Evolutionary conservation across 768 basidiomycete genomes (phyloP).

Genomic region (Auricularia heimuer): DNA sequence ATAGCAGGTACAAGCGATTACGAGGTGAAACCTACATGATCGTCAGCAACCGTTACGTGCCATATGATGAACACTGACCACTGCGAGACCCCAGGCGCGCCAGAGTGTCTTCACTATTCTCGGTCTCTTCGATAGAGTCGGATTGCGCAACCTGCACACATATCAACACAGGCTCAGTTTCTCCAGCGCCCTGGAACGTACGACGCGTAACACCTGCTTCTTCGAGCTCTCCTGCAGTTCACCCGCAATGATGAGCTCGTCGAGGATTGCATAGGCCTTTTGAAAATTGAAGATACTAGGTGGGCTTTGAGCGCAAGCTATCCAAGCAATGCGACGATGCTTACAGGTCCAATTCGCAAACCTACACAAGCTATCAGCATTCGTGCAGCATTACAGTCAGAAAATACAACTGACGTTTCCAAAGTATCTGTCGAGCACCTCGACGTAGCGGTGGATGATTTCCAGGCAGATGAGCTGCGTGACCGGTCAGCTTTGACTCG

Average conservation of each 20-base stretch:
- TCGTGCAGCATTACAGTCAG: conserved; percentile 3
- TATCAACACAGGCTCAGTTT: neutral
- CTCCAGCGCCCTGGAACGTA: conserved; percentile 16
- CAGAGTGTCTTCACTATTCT: conserved; percentile 72
- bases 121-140: conserved; percentile 76
- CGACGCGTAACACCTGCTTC: conserved; percentile 53
- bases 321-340: conserved; percentile 15
- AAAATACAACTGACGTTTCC: conserved; percentile 57
- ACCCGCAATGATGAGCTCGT: conserved; percentile 88
- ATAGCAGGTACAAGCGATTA: neutral
- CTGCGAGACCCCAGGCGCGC: conserved; percentile 60
- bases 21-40: neutral
- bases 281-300: conserved; percentile 94
- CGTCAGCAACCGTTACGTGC: neutral
- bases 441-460: conserved; percentile 89
- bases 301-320: neutral
- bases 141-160: conserved; percentile 69
- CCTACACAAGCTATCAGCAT: conserved; percentile 30
- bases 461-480: conserved; percentile 66
- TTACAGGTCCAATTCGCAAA: conserved; percentile 88
- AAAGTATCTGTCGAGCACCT: conserved; percentile 72
- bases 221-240: conserved; percentile 92
- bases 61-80: neutral
- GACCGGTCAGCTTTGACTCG: neutral
- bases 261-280: conserved; percentile 89